A percentile compares a stretch with the other conserved stretches of the same genome.
These are phyloP conservation scores for Boletus insuetus DNA, from an alignment of 768 basidiomycete species.

Conservation along the genomic window DNA sequence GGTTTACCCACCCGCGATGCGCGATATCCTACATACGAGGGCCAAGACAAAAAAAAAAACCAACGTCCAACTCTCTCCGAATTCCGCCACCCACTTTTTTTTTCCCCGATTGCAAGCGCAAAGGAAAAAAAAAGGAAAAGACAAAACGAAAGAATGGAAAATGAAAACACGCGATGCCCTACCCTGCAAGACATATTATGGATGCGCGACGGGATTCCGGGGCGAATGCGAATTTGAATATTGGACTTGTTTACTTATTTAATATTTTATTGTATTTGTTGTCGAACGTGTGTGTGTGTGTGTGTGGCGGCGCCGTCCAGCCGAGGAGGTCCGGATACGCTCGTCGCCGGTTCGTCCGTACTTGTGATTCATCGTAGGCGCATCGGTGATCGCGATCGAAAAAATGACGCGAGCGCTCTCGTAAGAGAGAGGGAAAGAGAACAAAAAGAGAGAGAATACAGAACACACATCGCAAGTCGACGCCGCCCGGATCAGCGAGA, in stretches of 20 bases:
- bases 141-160: too few relatives aligned
- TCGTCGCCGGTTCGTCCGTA: background rate
- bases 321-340: conserved; percentile 8
- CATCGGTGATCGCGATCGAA: conserved; percentile 7
- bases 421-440: background rate
- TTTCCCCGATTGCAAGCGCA: too few relatives aligned
- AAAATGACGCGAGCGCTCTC: conserved; percentile 1
- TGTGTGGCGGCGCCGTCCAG: background rate
- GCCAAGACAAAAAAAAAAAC: background rate
- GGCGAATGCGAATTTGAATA: too few relatives aligned
- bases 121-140: too few relatives aligned
- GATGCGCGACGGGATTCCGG: too few relatives aligned
- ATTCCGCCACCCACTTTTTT: conserved; percentile 10
- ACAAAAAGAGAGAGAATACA: background rate
- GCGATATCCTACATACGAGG: background rate
- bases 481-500: conserved; percentile 11
- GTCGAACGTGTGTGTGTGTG: background rate
- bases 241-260: too few relatives aligned
- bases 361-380: background rate
- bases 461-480: background rate
- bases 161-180: too few relatives aligned
- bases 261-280: too few relatives aligned
- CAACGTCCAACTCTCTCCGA: too few relatives aligned
- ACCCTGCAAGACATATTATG: too few relatives aligned
- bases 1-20: background rate